phyloP scores from a whole-genome alignment of 1,284 basidiomycete species.

The Blastosporella zonata region DNA sequence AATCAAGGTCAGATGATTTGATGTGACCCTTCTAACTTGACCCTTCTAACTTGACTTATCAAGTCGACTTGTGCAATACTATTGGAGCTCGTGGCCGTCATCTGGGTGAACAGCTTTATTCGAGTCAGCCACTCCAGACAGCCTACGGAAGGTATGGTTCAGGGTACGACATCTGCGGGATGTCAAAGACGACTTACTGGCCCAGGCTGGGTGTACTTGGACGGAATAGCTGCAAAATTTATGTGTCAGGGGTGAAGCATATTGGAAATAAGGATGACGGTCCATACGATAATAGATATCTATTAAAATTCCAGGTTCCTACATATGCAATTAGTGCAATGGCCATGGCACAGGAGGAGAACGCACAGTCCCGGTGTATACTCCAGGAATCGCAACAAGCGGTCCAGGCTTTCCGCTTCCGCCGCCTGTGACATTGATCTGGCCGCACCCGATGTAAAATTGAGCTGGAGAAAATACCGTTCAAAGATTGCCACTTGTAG shows the following conservation, averaged over 20 bases:
- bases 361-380: slow-evolving; percentile 28
- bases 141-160: not conserved
- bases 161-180: not conserved
- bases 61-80: too few relatives aligned
- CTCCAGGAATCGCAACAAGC: slow-evolving; percentile 32
- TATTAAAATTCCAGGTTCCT: slow-evolving; percentile 35
- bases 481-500: not conserved
- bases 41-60: too few relatives aligned
- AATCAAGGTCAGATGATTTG: too few relatives aligned
- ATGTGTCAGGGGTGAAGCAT: not conserved
- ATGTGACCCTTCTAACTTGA: too few relatives aligned
- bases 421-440: slow-evolving; percentile 31
- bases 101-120: too few relatives aligned
- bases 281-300: slow-evolving; percentile 37
- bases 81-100: too few relatives aligned
- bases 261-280: not conserved
- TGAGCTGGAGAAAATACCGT: slow-evolving; percentile 19
- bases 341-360: not conserved
- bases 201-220: slow-evolving; percentile 9
- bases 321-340: not conserved
- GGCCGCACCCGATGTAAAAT: slow-evolving; percentile 32
- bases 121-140: not conserved
- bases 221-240: slow-evolving; percentile 3
- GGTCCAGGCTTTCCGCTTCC: slow-evolving; percentile 32
- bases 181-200: slow-evolving; percentile 5